phyloP scores from a whole-genome alignment of 163 green algal genomes.

The Scenedesmus sp. region DNA sequence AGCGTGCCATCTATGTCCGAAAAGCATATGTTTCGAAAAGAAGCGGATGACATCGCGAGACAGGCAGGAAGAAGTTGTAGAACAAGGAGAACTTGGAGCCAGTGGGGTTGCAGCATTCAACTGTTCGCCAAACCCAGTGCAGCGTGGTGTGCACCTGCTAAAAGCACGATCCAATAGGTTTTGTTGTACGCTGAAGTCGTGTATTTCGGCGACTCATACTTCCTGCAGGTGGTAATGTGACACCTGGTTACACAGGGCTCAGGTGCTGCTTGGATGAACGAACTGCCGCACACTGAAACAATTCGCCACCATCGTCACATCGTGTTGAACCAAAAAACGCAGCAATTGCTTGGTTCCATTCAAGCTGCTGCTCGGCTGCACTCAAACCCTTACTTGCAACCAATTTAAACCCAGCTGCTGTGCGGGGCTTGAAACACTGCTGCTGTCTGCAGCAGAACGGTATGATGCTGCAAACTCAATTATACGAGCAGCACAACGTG shows the following conservation, averaged over 20 bases:
- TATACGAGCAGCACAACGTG: neutral
- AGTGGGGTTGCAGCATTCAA: neutral
- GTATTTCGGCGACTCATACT: neutral
- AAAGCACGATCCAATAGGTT: neutral
- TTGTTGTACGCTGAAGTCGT: neutral
- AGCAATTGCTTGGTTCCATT: too few species aligned
- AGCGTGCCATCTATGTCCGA: slow-evolving; percentile 71
- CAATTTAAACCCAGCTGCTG: neutral
- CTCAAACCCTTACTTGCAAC: neutral
- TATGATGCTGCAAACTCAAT: neutral
- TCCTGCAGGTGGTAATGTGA: neutral
- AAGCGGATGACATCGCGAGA: neutral
- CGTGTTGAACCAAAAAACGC: too few species aligned
- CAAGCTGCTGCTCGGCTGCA: neutral
- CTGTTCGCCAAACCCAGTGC: neutral
- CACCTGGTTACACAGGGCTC: neutral
- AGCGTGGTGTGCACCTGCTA: neutral
- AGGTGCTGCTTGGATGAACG: neutral
- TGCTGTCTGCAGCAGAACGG: neutral
- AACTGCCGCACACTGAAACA: neutral
- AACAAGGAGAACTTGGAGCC: neutral
- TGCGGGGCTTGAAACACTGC: neutral
- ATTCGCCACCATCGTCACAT: too few species aligned
- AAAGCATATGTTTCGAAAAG: slow-evolving; percentile 46
- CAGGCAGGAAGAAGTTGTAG: neutral